A percentile compares a stretch with the other conserved stretches of the same genome.
phyloP scores from a whole-genome alignment of 805 yeast species.

The Yamadazyma philogaea region DNA sequence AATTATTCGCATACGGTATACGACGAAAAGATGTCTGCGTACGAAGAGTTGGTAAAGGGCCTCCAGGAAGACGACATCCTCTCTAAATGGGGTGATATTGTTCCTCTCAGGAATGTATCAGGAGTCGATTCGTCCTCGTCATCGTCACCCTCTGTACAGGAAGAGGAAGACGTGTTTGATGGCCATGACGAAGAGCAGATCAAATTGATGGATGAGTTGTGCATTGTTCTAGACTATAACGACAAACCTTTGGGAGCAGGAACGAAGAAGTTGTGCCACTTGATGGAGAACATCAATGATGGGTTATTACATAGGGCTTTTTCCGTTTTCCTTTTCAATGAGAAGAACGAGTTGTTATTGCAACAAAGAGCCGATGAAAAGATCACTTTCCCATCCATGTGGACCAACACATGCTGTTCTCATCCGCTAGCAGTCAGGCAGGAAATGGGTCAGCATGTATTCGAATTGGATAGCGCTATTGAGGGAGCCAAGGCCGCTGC shows the following conservation, averaged over 20 bases:
- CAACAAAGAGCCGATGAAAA: constrained; percentile 97
- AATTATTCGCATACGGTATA: neutral
- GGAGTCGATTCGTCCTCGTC: constrained; percentile 49
- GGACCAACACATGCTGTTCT: constrained; percentile 99
- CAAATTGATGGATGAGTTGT: constrained; percentile 91
- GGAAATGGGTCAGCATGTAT: constrained; percentile 61
- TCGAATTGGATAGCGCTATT: constrained; percentile 55
- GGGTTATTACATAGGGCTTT: constrained; percentile 95
- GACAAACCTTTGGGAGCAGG: constrained; percentile 91
- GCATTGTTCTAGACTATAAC: constrained; percentile 86
- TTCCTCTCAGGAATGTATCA: constrained; percentile 57
- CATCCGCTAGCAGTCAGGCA: constrained; percentile 85
- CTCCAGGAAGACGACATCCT: constrained; percentile 51
- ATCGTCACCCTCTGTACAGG: constrained; percentile 29
- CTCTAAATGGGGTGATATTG: constrained; percentile 60
- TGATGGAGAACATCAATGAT: constrained; percentile 79
- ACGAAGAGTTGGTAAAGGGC: constrained; percentile 47
- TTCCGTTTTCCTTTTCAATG: constrained; percentile 88
- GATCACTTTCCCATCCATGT: constrained; percentile 92
- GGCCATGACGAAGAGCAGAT: constrained; percentile 96
- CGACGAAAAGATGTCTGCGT: constrained; percentile 4
- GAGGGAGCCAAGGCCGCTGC: constrained; percentile 86
- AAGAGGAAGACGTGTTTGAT: constrained; percentile 51
- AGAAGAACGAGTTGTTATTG: constrained; percentile 67
- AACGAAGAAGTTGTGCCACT: constrained; percentile 84